phyloP scores from a whole-genome alignment of 768 basidiomycete species.

The Trametes meyenii region DNA sequence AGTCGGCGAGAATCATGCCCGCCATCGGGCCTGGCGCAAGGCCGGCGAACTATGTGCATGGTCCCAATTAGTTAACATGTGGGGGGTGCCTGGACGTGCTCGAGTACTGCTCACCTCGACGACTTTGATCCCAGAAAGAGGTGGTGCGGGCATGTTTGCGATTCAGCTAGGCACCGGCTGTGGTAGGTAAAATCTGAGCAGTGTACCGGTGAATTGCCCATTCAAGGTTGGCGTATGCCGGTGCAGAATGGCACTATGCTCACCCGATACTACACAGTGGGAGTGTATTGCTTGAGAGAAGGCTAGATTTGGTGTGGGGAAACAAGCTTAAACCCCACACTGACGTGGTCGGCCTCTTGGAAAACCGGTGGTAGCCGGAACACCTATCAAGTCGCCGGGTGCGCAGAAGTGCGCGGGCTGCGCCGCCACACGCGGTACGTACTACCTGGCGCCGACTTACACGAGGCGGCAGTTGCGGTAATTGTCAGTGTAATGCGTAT shows the following conservation, averaged over 20 bases:
- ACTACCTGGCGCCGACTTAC: too few species aligned
- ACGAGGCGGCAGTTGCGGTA: too few species aligned
- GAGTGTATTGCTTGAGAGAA: background rate
- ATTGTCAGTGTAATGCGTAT: too few species aligned
- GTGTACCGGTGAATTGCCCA: too few species aligned
- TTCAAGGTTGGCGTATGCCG: too few species aligned
- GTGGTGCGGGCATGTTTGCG: too few species aligned
- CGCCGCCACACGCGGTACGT: too few species aligned
- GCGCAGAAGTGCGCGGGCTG: too few species aligned
- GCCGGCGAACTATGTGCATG: constrained; percentile 66
- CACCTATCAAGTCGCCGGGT: background rate
- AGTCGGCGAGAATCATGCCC: constrained; percentile 76
- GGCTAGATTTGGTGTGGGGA: background rate
- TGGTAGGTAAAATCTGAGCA: too few species aligned
- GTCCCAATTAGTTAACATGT: background rate
- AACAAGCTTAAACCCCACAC: background rate
- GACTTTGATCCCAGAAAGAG: constrained; percentile 27
- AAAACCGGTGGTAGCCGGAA: background rate
- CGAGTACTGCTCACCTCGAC: constrained; percentile 25
- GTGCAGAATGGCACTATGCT: too few species aligned
- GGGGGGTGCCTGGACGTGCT: background rate
- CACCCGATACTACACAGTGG: too few species aligned
- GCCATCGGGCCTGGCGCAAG: constrained; percentile 83
- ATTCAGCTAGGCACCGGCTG: too few species aligned
- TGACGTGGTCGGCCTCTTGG: background rate